Evolutionary conservation across 2,329 filamentous ascomycete genomes (phyloP), one percentile per base, ranked within the genome.

Genomic region (Pleoardoris graminearum): DNA sequence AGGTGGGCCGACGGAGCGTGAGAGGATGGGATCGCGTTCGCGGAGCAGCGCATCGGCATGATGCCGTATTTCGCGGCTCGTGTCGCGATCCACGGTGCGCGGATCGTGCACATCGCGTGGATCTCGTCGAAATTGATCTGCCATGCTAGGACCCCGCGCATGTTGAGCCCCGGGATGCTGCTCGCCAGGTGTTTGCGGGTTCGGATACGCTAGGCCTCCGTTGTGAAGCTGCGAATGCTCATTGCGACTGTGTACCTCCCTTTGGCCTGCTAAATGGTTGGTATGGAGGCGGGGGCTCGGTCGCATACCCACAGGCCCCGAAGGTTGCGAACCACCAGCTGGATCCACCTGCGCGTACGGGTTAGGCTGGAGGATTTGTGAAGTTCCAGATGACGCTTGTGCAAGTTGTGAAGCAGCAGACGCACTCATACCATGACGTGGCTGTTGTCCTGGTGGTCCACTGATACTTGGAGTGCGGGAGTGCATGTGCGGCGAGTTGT

Each of bases 281-380:
- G 65, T 66, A 30, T 65, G 66, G n/a, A 68, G 55, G 51, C 68
- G 71, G 8, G 69, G 69, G 33, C 69, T 72, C 12, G 70, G 69
- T 22, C 70, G 68, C 70, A 72, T 72, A 12, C 69, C 71, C 53
- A 67, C 63, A 23, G 70, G 63, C 11, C 62, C 70, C 21, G 65
- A 51, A n/a, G 65, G 51, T 44, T 68, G 66, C 17, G 59, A 59
- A 35, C 51, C 59, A 7, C 68, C 65, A 27, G 68, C 60, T n/a
- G 69, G 70, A 48, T 73, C 69, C 1, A 73, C 68, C 47, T 70
- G 68, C 14, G 67, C 65, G 50, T 73, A 73, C 8, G 71, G 71
- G 50, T 73, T 73, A 16, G 71, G 68, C 38, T 72, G 68, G 19
- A 73, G 51, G 7, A 72, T 68, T 48, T 70, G 68, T 17, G 60